phyloP scores from a whole-genome alignment of 257 asterid genomes.

The Nicotiana otophora region DNA sequence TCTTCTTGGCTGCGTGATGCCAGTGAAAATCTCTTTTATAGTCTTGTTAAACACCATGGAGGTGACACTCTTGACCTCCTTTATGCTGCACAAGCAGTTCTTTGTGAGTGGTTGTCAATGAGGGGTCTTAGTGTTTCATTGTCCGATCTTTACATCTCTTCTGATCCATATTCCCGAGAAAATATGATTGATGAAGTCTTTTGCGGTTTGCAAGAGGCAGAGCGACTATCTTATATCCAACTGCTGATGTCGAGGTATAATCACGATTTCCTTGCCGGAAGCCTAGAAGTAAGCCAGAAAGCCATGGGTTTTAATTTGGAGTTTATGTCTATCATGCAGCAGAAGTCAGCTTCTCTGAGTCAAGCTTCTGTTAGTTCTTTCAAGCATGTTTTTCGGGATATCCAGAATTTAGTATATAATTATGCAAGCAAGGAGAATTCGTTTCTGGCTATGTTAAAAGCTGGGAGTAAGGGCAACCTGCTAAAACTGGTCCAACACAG shows the following conservation, averaged over 20 bases:
- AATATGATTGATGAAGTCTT: conserved; percentile 62
- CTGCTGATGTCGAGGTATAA: conserved; percentile 49
- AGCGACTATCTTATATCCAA: conserved; percentile 43
- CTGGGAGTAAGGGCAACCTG: conserved; percentile 95
- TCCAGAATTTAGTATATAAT: conserved; percentile 65
- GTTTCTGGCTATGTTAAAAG: conserved; percentile 69
- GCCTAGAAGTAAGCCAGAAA: conserved; percentile 36
- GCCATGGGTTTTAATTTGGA: conserved; percentile 29
- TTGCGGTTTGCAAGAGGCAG: conserved; percentile 83
- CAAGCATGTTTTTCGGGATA: conserved; percentile 53
- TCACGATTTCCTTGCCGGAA: conserved; percentile 45
- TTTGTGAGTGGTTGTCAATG: conserved; percentile 78
- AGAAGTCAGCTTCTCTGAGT: conserved; percentile 49
- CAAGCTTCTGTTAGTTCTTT: conserved; percentile 70
- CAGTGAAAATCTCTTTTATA: conserved; percentile 47
- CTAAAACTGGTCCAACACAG: conserved; percentile 84
- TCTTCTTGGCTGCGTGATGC: conserved; percentile 76
- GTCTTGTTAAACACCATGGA: conserved; percentile 44
- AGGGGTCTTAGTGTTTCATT: conserved; percentile 88
- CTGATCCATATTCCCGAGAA: conserved; percentile 45
- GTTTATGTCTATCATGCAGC: conserved; percentile 35
- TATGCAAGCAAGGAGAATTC: conserved; percentile 54
- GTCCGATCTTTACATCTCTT: conserved; percentile 68
- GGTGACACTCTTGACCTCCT: conserved; percentile 49
- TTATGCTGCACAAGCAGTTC: conserved; percentile 57